Percentiles rank a stretch among this genome's conserved stretches.
These are phyloP conservation scores for Colletotrichum chrysophilum DNA, from an alignment of 2,329 filamentous ascomycete species.

Conservation along the genomic window DNA sequence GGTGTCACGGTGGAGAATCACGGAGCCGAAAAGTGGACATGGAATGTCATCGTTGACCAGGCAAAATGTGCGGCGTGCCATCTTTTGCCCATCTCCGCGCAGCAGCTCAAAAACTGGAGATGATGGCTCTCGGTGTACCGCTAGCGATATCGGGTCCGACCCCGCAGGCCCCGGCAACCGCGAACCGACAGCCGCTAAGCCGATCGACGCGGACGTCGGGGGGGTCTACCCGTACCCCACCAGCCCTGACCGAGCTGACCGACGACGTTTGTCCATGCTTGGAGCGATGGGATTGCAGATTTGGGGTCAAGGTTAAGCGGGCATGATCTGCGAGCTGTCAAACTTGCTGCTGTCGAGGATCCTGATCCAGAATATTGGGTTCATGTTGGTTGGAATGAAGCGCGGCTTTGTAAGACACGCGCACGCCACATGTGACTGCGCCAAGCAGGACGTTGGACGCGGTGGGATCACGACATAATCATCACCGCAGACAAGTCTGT, in stretches of 20 bases:
- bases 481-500: neutral
- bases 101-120: conserved; percentile 1
- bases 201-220: conserved; percentile 18
- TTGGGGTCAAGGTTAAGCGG: neutral
- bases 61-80: neutral
- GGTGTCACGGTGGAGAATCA: neutral
- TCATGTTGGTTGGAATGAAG: neutral
- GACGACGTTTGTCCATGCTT: neutral
- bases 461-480: neutral
- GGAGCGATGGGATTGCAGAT: neutral
- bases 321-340: neutral
- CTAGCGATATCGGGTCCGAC: conserved; percentile 17
- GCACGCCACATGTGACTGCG: neutral
- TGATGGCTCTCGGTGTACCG: conserved; percentile 14
- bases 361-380: neutral
- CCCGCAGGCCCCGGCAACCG: conserved; percentile 12
- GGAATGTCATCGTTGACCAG: conserved; percentile 18
- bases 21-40: conserved; percentile 1
- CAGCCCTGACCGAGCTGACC: conserved; percentile 13
- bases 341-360: neutral
- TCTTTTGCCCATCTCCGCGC: neutral
- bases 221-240: neutral
- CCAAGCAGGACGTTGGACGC: neutral
- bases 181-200: conserved; percentile 15
- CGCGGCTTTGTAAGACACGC: neutral